These are phyloP conservation scores for Coniophora puteana DNA, from an alignment of 1,284 basidiomycete species.

Conservation along the genomic window DNA sequence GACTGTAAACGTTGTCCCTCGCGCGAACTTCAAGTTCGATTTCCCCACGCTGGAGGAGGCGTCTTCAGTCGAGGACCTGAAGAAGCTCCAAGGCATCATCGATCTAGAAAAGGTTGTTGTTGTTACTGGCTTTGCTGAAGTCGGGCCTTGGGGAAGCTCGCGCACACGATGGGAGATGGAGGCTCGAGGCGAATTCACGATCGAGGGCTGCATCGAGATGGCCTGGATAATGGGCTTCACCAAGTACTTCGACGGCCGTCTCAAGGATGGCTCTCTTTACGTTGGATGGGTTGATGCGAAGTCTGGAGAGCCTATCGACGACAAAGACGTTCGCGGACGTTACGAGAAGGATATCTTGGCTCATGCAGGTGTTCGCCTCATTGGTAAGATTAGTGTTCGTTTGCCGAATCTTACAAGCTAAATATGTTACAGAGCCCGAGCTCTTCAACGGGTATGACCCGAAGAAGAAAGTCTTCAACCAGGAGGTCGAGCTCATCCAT, in stretches of 20 bases:
- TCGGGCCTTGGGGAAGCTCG: conserved; percentile 98
- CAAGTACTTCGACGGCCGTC: conserved; percentile 96
- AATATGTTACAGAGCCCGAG: conserved; percentile 74
- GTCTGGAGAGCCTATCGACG: conserved; percentile 94
- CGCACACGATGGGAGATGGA: conserved; percentile 99
- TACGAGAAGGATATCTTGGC: conserved; percentile 94
- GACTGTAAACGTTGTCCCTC: conserved; percentile 89
- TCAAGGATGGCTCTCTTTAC: conserved; percentile 89
- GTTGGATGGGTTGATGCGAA: conserved; percentile 99
- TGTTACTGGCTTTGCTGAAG: conserved; percentile 94
- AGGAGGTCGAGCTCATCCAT: conserved; percentile 95
- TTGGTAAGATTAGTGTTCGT: conserved; percentile 54
- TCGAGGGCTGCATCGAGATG: conserved; percentile 98
- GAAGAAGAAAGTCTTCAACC: conserved; percentile 94
- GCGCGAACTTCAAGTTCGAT: conserved; percentile 95
- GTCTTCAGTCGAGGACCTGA: conserved; percentile 68
- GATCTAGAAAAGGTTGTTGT: conserved; percentile 97
- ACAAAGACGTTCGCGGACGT: conserved; percentile 92
- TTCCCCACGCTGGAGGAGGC: conserved; percentile 81
- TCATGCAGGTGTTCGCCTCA: conserved; percentile 94
- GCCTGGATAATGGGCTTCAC: conserved; percentile 99
- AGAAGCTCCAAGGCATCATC: conserved; percentile 79
- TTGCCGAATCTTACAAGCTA: conserved; percentile 11
- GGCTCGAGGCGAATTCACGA: conserved; percentile 88
- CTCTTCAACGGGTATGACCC: conserved; percentile 98